Base-by-base conservation (phyloP, 331 rosid genomes). In the Pyracantha coccinea region DNA sequence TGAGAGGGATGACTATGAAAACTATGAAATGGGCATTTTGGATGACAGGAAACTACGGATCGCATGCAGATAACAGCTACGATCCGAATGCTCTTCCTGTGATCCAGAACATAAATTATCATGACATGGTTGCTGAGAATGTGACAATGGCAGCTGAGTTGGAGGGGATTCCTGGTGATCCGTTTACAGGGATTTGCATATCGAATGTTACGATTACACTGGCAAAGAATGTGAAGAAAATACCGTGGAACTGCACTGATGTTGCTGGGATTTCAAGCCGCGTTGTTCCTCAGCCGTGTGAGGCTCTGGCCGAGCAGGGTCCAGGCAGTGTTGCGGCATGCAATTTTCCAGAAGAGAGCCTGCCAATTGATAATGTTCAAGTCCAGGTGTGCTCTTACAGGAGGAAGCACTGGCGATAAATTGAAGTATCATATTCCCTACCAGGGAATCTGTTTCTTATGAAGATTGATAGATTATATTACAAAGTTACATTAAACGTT, bases 11-110 rank as follows among this genome's bases (percentile, higher is more conserved):
- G 89, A 87, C 89, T 0, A 79, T 86, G 92, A 33, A 80, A 6
- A 89, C 97, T 33, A 89, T 89, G 97, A 91, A 87, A 73, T 89
- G 92, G 90, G 94, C 81, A 20, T 91, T 89, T 79, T 89, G 94
- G 94, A 91, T 89, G 85, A 89, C 94, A 17, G 94, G 97, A 55
- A 72, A 89, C 24, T 91, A 91, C 70, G 94, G 94, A 0, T 89
- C 91, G 32, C 94, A 91, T 71, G 85, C 94, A 20, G 94, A 89
- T 77, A 47, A 87, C 11, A 78, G 83, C 20, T 91, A 87, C 60
- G 89, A 89, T 75, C 92, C 88, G 1, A 87, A 89, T 66, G 94
- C 94, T 2, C 33, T 91, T 68, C 94, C 94, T 15, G 81, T 79
- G 81, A 74, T 91, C 60, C 83, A 84, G 75, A 87, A 87, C 54